Evolutionary conservation across 345 rosid genomes (phyloP), one percentile per base, ranked within the genome.

Genomic region (Trapa bicornis): DNA sequence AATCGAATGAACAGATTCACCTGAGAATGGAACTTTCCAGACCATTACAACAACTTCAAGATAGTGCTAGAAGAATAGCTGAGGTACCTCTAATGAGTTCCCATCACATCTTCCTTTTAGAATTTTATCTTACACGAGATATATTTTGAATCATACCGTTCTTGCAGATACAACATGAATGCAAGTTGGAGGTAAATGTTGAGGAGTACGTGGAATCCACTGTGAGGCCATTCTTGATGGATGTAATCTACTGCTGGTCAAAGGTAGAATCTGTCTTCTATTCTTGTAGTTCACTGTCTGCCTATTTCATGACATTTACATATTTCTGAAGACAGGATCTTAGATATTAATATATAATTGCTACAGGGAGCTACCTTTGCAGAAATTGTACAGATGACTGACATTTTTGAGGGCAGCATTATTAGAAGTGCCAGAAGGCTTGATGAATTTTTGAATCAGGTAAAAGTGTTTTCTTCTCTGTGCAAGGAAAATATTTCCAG

Each of bases 381-480:
- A 35, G 99, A 95, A 73, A 85, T 95, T 45, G 91, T 91, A 73
- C 91, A 86, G 71, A 91, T 86, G 97, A 95, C 99, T 15, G 96
- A 91, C 79, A 91, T 91, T 71, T 95, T 95, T 75, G 97, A 95
- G 79, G 99, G 99, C 60, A 95, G 99, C 70, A 85, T 95, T 70
- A 86, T 91, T 65, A 84, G 96, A 72, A 95, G 96, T 74, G 91
- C 92, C 56, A 84, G 99, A 82, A 83, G 96, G 76, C 91, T 91
- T 2, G 99, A 89, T 57, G 99, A 95, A 78, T 95, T 95, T 82
- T 67, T 95, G 88, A 91, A 87, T 77, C 97, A 91, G 96, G 97
- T 91, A 77, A 32, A 35, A 54, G 5, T 54, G 33, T 29, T n/a
- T 54, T 54, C 29, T 5, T 7, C 60, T 22, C 29, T 10, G 33